Percentiles rank a stretch among this genome's conserved stretches.
phyloP scores from a whole-genome alignment of 306 rosid species.

The Cicer chorassanicum region DNA sequence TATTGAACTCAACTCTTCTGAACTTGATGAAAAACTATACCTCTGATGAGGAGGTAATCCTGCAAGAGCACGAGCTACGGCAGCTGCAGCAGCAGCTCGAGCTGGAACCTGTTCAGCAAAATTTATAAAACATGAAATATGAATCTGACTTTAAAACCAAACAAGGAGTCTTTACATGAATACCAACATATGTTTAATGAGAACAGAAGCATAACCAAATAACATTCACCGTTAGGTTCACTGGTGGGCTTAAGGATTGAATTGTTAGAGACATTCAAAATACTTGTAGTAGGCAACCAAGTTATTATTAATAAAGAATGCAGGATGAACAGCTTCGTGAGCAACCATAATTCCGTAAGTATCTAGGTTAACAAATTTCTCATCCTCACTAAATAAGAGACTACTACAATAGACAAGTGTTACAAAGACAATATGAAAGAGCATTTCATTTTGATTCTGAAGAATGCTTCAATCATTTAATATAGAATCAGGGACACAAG shows the following conservation, averaged over 20 bases:
- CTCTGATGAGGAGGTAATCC: conserved; percentile 97
- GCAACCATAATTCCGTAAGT: not conserved
- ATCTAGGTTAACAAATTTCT: conserved; percentile 26
- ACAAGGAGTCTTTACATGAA: conserved; percentile 22
- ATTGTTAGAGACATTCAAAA: conserved; percentile 23
- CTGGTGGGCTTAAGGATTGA: conserved; percentile 15
- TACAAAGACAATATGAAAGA: conserved; percentile 22
- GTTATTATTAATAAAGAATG: conserved; percentile 3
- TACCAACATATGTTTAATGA: conserved; percentile 11
- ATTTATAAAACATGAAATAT: conserved; percentile 45
- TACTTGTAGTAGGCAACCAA: not conserved
- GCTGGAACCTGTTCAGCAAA: conserved; percentile 81
- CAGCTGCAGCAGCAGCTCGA: conserved; percentile 96
- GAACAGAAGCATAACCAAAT: conserved; percentile 15
- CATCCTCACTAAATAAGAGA: conserved; percentile 18
- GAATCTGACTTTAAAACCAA: conserved; percentile 32
- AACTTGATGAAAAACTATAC: conserved; percentile 81
- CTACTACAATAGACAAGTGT: conserved; percentile 18
- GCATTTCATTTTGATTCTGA: not conserved
- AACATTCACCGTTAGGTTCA: conserved; percentile 31
- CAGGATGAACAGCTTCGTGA: conserved; percentile 18
- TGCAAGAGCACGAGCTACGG: conserved; percentile 96
- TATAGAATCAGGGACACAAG: conserved; percentile 22
- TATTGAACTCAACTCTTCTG: conserved; percentile 86
- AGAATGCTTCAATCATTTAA: conserved; percentile 23